Evolutionary conservation across 2,329 filamentous ascomycete genomes (phyloP), one percentile per base, ranked within the genome.

Genomic region (Calonectria crousiana): DNA sequence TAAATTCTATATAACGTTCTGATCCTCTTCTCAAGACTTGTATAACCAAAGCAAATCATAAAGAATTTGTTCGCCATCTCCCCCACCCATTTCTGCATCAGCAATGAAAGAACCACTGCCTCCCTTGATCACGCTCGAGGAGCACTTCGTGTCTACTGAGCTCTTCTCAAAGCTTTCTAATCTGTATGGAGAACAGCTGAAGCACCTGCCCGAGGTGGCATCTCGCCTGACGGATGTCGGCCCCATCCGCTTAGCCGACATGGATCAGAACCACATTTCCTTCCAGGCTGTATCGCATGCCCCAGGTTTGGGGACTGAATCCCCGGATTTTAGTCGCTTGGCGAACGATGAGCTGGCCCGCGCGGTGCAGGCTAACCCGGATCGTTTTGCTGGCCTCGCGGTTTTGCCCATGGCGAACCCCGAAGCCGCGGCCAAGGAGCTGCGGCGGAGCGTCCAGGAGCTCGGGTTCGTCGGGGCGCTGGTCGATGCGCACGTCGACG

Each of bases 401-500:
- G 78, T 49, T 10, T 71, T 84, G 53, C 81, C 82, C 0, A 82
- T 84, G 78, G 69, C 77, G 2, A 76, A 83, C 16, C 83, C 84
- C 0, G 71, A 72, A 2, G 77, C 75, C 1, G 80, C 83, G 0
- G 82, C 82, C 0, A 67, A 28, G 11, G 84, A 85, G 69, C 77
- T 85, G 4, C 76, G 75, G 38, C 80, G 83, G 8, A 78, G 72
- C 41, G 79, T 84, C 4, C 72, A 76, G 3, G 77, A 82, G n/a
- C 77, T 83, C 11, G 78, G 81, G 4, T 83, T 84, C 30, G 77
- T 83, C 6, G 84, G 84, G 18, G 82, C 83, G 8, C 73, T 85
- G 64, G 76, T 85, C 3, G 77, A 80, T 26, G 74, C 78, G 38
- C 80, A 82, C 53, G 81, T 78, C 47, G 77, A 81, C 78, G 83